Evolutionary conservation across 2,329 filamentous ascomycete species (phyloP), one percentile per base, ranked within the genome.

Genomic region (Fusarium chaquense): DNA sequence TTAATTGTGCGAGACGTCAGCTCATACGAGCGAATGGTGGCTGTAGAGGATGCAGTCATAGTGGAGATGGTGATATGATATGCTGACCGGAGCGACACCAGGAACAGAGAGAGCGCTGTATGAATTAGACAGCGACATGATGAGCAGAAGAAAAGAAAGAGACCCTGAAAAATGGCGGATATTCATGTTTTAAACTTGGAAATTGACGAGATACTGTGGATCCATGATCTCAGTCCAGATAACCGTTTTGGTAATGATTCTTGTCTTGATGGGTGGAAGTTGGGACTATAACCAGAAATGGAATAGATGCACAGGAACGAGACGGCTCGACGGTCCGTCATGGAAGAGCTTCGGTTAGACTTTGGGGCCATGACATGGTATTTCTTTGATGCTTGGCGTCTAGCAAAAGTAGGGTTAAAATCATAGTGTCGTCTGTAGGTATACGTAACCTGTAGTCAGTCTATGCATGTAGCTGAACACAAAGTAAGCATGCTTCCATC

Each of bases 21-120:
- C 64, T 69, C 55, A 12, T 63, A 50, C 10, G 67, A 70, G 58
- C 63, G 58, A 59, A 70, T 68, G 33, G 64, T 67, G 53, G 67
- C 67, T 41, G 67, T 70, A 57, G 50, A 68, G 40, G 63, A 67
- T 16, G 46, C 49, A 35, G 67, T 43, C 58, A 70, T 64, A 26
- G 62, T 67, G 53, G 36, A 28, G 49, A 38, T 20, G 35, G 24
- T 38, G 33, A 52, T 40, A 22, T 30, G 40, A 38, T 38, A 40
- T 62, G 62, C 33, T 70, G 67, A 67, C 62, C 38, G n/a, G 49
- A 40, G 6, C n/a, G 18, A 8, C 26, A 26, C 22, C 33, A 35
- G 62, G 36, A 38, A 65, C 61, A n/a, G 26, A 30, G 18, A n/a
- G 26, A 30, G 18, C 24, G n/a, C 28, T 9, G 20, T 33, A 50